These are phyloP conservation scores for Myxozyma melibiosi DNA, from an alignment of 805 yeast genomes.

Conservation along the genomic window DNA sequence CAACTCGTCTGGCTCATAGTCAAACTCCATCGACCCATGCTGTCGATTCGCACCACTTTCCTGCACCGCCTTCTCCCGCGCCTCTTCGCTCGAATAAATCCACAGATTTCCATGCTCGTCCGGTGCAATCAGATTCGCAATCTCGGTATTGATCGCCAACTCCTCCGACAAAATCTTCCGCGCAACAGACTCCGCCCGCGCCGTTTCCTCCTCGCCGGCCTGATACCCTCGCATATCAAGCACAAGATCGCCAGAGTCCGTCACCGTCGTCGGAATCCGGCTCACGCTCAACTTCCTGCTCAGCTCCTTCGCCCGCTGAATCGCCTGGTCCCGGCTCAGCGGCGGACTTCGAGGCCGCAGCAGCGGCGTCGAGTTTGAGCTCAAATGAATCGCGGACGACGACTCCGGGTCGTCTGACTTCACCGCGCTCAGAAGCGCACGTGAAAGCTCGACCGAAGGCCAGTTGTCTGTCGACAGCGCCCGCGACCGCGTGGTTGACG, in stretches of 20 bases:
- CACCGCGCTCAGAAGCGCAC: conserved; percentile 19
- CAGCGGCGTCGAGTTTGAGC: conserved; percentile 28
- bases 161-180: conserved; percentile 76
- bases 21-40: conserved; percentile 31
- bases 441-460: conserved; percentile 31
- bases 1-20: conserved; percentile 29
- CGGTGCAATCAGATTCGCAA: conserved; percentile 39
- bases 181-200: conserved; percentile 73
- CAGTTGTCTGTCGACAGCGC: conserved; percentile 21
- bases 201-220: conserved; percentile 75
- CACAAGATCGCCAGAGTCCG: conserved; percentile 84
- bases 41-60: background rate
- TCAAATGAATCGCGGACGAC: conserved; percentile 20
- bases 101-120: conserved; percentile 43
- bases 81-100: conserved; percentile 38
- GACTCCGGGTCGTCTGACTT: conserved; percentile 26
- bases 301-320: conserved; percentile 63
- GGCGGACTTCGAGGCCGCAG: conserved; percentile 34
- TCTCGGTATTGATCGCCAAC: conserved; percentile 47
- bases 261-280: conserved; percentile 78
- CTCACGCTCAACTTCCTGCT: conserved; percentile 59
- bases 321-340: conserved; percentile 46
- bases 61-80: conserved; percentile 30
- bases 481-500: conserved; percentile 8
- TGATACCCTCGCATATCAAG: conserved; percentile 96